Evolutionary conservation across 345 rosid species (phyloP), one percentile per base, ranked within the genome.

Genomic region (Pelargonium nanum): DNA sequence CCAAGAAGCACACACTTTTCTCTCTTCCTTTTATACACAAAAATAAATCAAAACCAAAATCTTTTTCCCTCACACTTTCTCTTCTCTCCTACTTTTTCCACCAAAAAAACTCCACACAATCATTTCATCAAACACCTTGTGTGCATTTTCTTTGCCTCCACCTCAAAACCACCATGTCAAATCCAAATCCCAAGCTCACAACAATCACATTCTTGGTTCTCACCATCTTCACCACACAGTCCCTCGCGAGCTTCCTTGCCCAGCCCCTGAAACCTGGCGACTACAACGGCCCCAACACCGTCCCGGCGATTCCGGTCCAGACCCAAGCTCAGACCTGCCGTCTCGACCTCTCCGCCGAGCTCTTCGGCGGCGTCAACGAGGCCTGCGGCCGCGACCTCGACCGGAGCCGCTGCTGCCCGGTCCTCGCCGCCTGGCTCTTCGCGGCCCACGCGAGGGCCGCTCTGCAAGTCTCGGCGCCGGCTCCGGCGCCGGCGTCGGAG

Each of bases 361-460:
- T 94, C 53, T 94, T 94, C 70, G 99, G 99, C 26, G 99, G 99
- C 4, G 99, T 94, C 28, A 80, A 74, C 65, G 91, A 79, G 17
- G 99, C 99, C 0, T 94, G 99, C 71, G 83, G 92, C 57, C 70
- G 81, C 58, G 77, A 82, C 79, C 86, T 94, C 7, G 99, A 94
- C 84, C 80, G 99, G 19, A 80, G 95, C 70, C 86, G 99, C 4
- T 94, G 99, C 76, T 94, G 99, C 65, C 99, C 99, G 1, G 99
- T 94, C 17, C 63, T 94, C 5, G 97, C 93, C 2, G 99, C 99
- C 0, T 94, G 99, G 99, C 89, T 94, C 55, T 94, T 83, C 68
- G 99, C 99, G 2, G 99, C 99, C 60, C 99, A 90, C 62, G 92
- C 99, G 19, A 71, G 87, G 57, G 81, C 82, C 15, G 99, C 99